Evolutionary conservation across 2,329 filamentous ascomycete genomes (phyloP).

Genomic region (Cercospora sp.): DNA sequence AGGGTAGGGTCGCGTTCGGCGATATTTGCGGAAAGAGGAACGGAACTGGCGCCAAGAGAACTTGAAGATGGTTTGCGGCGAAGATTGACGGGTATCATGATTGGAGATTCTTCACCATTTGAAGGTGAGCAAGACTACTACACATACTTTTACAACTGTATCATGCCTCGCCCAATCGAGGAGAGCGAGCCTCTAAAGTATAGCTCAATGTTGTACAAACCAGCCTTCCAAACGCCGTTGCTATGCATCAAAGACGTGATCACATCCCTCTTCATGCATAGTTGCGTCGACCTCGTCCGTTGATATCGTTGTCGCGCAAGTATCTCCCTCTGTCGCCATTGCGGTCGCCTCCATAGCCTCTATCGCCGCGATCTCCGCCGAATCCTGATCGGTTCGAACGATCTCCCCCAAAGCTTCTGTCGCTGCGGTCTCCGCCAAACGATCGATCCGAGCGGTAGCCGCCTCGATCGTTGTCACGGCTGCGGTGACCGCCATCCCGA

Average conservation of each 20-base stretch:
- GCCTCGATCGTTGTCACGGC: background rate
- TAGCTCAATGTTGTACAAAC: conserved; percentile 6
- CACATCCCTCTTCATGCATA: background rate
- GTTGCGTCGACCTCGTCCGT: conserved; percentile 4
- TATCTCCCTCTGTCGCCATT: conserved; percentile 5
- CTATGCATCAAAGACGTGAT: conserved; percentile 16
- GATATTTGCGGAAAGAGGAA: background rate
- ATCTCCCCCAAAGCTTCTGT: background rate
- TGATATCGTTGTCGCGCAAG: background rate
- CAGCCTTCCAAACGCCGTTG: conserved; percentile 12
- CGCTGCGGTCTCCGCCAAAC: background rate
- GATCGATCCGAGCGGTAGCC: background rate
- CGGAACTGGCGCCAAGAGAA: background rate
- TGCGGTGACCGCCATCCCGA: conserved; percentile 18
- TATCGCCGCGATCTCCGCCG: background rate
- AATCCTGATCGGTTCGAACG: background rate
- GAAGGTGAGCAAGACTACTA: conserved; percentile 16
- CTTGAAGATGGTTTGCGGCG: background rate
- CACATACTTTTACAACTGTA: conserved; percentile 23
- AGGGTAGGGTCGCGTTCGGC: background rate
- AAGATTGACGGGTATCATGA: conserved; percentile 13
- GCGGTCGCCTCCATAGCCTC: conserved; percentile 11
- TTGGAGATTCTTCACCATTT: conserved; percentile 20
- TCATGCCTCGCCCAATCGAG: conserved; percentile 9
- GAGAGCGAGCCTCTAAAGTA: background rate